Base-by-base conservation (phyloP, 352 stramenopile genomes). In the Saprolegnia parasitica region DNA sequence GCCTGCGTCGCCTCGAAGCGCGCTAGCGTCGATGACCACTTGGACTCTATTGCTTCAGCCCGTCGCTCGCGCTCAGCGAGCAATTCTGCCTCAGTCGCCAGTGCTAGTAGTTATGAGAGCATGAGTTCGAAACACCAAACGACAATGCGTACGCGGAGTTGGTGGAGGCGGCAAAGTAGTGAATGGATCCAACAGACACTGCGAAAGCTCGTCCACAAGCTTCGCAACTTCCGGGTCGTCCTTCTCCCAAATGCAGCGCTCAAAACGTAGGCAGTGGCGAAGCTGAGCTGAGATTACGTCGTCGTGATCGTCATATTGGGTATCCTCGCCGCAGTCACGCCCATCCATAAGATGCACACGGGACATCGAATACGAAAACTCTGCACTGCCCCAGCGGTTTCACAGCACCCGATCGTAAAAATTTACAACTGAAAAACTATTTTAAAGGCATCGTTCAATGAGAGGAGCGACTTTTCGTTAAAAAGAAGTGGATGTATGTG, bases 1-100 rank as follows among this genome's bases (percentile, higher is more conserved):
- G 21, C 5, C 40, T 61, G 46, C 20, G 63, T 35, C 5, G 46
- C 18, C 1, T 61, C 46, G 24, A 70, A 70, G 9, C 63, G 63
- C 13, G 47, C 29, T 13, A 70, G 47, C 37, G 50, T 70, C 23
- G 24, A 37, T 24, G 47, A 26, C 63, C 63, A 70, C 23, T 67
- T 67, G 40, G 13, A 4, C n/a, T 42, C 58, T 8, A 23, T 18
- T 11, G 46, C 23, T 24, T 60, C 24, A 24, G 52, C 52, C 3
- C 35, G 24, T 24, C 52, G 24, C 35, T 60, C 52, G 13, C 52
- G 52, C 52, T 60, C 52, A 24, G 52, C 52, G 9, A n/a, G 11
- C 24, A 60, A 21, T n/a, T 60, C 52, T 16, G 24, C 52, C 35
- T n/a, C 11, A 16, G 52, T 26, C 35, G 24, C 11, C 35, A 8